A percentile compares a stretch with the other conserved stretches of the same genome.
Conservation (phyloP, 1,284 basidiomycete genomes). For the Pterulicium gracile region DNA sequence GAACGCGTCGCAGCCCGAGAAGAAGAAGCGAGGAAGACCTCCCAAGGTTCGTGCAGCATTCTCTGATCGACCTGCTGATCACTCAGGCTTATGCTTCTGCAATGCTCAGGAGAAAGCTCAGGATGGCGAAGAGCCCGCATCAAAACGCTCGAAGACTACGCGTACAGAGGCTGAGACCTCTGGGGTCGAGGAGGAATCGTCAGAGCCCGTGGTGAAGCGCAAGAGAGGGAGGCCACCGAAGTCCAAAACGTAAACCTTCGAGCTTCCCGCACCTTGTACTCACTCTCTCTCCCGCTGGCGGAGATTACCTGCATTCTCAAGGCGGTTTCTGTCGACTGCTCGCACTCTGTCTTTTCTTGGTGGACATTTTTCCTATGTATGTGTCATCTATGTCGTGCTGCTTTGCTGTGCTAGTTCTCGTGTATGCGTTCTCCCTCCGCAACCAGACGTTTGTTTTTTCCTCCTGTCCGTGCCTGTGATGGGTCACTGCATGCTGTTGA, state of each 20-base stretch:
- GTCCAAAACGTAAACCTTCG: slow-evolving; percentile 25
- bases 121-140: slow-evolving; percentile 33
- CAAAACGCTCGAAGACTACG: slow-evolving; percentile 38
- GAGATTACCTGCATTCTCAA: not conserved
- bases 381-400: not conserved
- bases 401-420: not conserved
- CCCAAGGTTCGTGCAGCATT: slow-evolving; percentile 47
- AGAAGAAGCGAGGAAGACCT: slow-evolving; percentile 62
- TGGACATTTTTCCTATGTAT: not conserved
- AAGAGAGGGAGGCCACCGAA: slow-evolving; percentile 68
- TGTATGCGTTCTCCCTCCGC: not conserved
- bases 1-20: not conserved
- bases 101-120: slow-evolving; percentile 5
- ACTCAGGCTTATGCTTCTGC: not conserved
- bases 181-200: slow-evolving; percentile 29
- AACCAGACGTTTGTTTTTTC: not conserved
- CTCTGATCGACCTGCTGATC: slow-evolving; percentile 3
- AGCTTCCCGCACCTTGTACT: not conserved
- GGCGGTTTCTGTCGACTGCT: not conserved
- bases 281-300: not conserved
- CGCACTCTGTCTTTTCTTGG: no score
- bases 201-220: slow-evolving; percentile 43
- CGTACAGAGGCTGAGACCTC: slow-evolving; percentile 30
- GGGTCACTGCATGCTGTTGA: no score
- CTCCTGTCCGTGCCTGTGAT: not conserved